Conservation (phyloP, 2,329 filamentous ascomycete genomes). For the Aspergillus brunneoviolaceus region DNA sequence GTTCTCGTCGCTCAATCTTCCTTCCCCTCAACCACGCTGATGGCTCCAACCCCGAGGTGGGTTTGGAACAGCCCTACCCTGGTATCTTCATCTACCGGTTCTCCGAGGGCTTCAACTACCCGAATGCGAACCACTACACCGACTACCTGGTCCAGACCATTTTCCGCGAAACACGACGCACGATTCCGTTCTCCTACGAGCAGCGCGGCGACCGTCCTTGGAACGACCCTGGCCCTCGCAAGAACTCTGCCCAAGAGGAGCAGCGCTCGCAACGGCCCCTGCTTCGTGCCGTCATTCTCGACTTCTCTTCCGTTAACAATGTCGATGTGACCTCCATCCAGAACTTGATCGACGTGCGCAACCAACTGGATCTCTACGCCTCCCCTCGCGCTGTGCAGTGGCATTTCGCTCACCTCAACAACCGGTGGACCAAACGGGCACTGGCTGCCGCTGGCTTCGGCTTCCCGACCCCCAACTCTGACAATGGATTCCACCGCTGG, state of each 20-base stretch:
- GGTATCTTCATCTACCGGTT: constrained; percentile 96
- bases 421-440: constrained; percentile 90
- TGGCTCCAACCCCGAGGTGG: constrained; percentile 81
- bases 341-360: constrained; percentile 88
- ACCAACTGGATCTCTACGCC: constrained; percentile 85
- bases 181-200: constrained; percentile 65
- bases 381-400: constrained; percentile 82
- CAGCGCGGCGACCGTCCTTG: constrained; percentile 79
- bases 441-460: constrained; percentile 87
- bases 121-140: constrained; percentile 85
- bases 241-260: constrained; percentile 48
- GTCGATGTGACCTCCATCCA: constrained; percentile 92
- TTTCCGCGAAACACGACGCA: constrained; percentile 71
- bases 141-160: constrained; percentile 73
- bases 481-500: constrained; percentile 67
- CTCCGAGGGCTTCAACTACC: constrained; percentile 92
- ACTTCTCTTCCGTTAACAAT: constrained; percentile 91
- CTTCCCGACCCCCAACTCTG: constrained; percentile 63
- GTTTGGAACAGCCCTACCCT: constrained; percentile 78
- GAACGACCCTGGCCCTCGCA: constrained; percentile 84
- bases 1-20: constrained; percentile 72
- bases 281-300: constrained; percentile 85
- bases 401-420: constrained; percentile 93
- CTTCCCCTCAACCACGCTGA: constrained; percentile 84
- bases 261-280: constrained; percentile 59